Percentiles rank a stretch among this genome's conserved stretches.
phyloP scores from a whole-genome alignment of 2,329 filamentous ascomycete species.

The Beauveria scarabaeidicola region DNA sequence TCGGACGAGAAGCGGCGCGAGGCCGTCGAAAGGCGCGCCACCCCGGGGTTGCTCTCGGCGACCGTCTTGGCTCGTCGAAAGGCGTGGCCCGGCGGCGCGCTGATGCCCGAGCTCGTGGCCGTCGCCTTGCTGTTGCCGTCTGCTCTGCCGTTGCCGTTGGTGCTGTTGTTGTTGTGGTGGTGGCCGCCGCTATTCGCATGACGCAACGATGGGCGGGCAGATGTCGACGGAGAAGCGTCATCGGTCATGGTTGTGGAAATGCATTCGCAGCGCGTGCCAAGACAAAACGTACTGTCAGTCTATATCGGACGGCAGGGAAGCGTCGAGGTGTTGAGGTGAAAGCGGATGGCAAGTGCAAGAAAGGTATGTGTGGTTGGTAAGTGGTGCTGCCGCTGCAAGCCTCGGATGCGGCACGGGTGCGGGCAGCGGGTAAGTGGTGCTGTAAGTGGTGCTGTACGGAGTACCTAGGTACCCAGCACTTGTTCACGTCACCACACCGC shows the following conservation, averaged over 20 bases:
- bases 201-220: slow-evolving; percentile 8
- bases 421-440: background rate
- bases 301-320: no score
- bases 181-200: slow-evolving; percentile 4
- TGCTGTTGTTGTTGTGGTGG: background rate
- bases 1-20: slow-evolving; percentile 18
- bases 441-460: background rate
- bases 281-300: no score
- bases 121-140: background rate
- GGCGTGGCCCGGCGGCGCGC: slow-evolving; percentile 24
- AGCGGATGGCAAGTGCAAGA: background rate
- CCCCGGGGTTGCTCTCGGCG: slow-evolving; percentile 22
- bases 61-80: slow-evolving; percentile 34
- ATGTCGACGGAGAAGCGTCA: slow-evolving; percentile 12
- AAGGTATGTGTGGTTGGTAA: background rate
- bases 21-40: slow-evolving; percentile 17
- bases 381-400: background rate
- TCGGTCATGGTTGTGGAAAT: slow-evolving; percentile 13
- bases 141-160: background rate
- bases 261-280: background rate
- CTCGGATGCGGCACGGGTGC: background rate
- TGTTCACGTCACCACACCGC: background rate
- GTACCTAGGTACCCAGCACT: background rate
- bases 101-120: slow-evolving; percentile 9
- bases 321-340: background rate